Base-by-base conservation (phyloP, 306 rosid genomes). In the Trifolium pratense region DNA sequence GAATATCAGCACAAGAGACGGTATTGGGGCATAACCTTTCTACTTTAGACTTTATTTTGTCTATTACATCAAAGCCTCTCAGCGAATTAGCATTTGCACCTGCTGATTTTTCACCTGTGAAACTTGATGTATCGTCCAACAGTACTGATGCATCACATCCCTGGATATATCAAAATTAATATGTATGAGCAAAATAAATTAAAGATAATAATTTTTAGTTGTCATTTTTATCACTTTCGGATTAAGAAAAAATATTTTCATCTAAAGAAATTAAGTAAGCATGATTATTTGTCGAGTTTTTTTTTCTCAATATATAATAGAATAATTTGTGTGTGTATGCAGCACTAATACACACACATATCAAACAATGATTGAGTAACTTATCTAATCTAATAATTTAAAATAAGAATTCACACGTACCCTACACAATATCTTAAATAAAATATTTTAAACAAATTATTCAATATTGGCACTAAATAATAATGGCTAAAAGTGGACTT, bases 71-170 rank as follows among this genome's bases (percentile, higher is more conserved):
- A 43, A 60, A 91, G 0, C 94, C 97, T 52, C 92, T 75, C 0
- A 87, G 4, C 0, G 97, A 89, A 66, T 82, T 82, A 2, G 9
- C 82, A 10, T 89, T 91, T 3, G 97, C 75, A 1, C 31, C 36
- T 0, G 92, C 94, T 3, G 85, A 63, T 58, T 91, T 77, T 71
- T 91, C 97, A 7, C 97, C 97, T 0, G 78, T 85, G 68, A 90
- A 88, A 66, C 5, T 81, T n/a, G 93, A 1, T 16, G 91, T 88
- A 66, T 87, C 90, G 11, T 91, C 90, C 64, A 91, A 73, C 2
- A 91, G 49, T 4, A 91, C 78, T 2, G 90, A 91, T 20, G 68
- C 97, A 79, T 91, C 97, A 57, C 94, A 91, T 53, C 97, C 97
- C 94, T 91, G 53, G 32, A 64, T 52, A 64, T 52, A 48, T 43